A percentile compares a stretch with the other conserved stretches of the same genome.
These are phyloP conservation scores for Clathrospora elynae DNA, from an alignment of 2,329 filamentous ascomycete genomes.

Conservation along the genomic window DNA sequence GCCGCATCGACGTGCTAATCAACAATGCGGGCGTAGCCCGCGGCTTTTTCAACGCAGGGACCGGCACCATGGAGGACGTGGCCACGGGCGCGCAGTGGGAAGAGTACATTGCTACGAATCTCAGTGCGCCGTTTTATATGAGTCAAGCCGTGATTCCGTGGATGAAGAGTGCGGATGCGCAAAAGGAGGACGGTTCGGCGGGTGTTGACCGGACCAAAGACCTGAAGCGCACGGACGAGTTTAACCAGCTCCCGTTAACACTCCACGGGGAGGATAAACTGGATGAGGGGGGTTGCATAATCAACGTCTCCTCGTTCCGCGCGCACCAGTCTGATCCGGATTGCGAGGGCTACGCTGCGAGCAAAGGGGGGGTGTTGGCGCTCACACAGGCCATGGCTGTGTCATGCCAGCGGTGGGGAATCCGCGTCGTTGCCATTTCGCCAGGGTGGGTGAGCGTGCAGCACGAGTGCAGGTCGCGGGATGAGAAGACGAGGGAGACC, in stretches of 20 bases:
- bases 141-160: conserved; percentile 30
- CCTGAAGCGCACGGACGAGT: conserved; percentile 28
- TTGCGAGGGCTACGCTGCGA: conserved; percentile 57
- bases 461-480: conserved; percentile 49
- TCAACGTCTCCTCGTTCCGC: conserved; percentile 58
- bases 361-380: conserved; percentile 57
- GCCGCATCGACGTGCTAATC: conserved; percentile 36
- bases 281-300: conserved; percentile 37
- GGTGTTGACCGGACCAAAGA: conserved; percentile 24
- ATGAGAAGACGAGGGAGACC: conserved; percentile 44
- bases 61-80: conserved; percentile 31
- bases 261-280: conserved; percentile 29
- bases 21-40: conserved; percentile 39
- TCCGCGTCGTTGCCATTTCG: conserved; percentile 55
- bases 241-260: conserved; percentile 23
- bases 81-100: conserved; percentile 32
- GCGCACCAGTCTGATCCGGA: conserved; percentile 56
- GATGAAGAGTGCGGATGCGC: conserved; percentile 28
- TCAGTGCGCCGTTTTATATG: conserved; percentile 30
- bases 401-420: conserved; percentile 49
- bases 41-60: conserved; percentile 31
- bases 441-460: conserved; percentile 59
- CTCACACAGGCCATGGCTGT: conserved; percentile 57
- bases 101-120: conserved; percentile 29
- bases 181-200: conserved; percentile 15